These are phyloP conservation scores for Coccomyxa sp. DNA, from an alignment of 139 green algal genomes.

Conservation along the genomic window DNA sequence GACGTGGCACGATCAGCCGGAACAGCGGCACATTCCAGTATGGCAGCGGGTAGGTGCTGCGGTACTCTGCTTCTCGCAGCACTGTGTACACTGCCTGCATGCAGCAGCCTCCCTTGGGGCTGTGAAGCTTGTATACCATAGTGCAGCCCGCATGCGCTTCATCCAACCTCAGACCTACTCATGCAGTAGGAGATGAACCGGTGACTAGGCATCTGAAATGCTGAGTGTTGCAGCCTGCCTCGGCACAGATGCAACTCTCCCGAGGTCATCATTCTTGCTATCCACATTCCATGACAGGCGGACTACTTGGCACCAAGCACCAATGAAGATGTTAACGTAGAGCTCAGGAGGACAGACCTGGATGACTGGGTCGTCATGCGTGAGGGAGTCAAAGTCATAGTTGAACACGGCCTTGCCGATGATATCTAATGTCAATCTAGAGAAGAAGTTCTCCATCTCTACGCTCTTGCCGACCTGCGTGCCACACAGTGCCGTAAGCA, in stretches of 20 bases:
- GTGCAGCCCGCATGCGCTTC: too few relatives aligned
- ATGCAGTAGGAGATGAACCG: too few relatives aligned
- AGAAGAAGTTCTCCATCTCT: slow-evolving; percentile 97
- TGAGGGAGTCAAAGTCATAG: slow-evolving; percentile 95
- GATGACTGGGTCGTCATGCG: slow-evolving; percentile 88
- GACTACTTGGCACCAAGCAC: too few relatives aligned
- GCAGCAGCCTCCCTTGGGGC: too few relatives aligned
- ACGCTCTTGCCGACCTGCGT: slow-evolving; percentile 33
- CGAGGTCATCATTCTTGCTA: background rate
- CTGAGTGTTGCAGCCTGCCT: too few relatives aligned
- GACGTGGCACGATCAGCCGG: slow-evolving; percentile 55
- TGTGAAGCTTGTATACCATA: too few relatives aligned
- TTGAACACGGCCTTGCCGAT: slow-evolving; percentile 99
- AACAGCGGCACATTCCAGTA: slow-evolving; percentile 91
- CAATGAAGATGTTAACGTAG: too few relatives aligned
- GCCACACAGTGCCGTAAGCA: too few relatives aligned
- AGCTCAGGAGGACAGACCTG: too few relatives aligned
- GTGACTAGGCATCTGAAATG: too few relatives aligned
- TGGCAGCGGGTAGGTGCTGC: slow-evolving; percentile 74
- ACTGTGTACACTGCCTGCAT: slow-evolving; percentile 92
- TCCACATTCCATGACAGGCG: too few relatives aligned
- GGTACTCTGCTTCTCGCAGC: slow-evolving; percentile 90
- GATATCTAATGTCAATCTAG: slow-evolving; percentile 90
- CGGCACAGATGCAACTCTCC: background rate
- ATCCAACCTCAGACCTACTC: too few relatives aligned